Evolutionary conservation across 306 rosid genomes (phyloP), one percentile per base, ranked within the genome.

Genomic region (Cajanus cajan): DNA sequence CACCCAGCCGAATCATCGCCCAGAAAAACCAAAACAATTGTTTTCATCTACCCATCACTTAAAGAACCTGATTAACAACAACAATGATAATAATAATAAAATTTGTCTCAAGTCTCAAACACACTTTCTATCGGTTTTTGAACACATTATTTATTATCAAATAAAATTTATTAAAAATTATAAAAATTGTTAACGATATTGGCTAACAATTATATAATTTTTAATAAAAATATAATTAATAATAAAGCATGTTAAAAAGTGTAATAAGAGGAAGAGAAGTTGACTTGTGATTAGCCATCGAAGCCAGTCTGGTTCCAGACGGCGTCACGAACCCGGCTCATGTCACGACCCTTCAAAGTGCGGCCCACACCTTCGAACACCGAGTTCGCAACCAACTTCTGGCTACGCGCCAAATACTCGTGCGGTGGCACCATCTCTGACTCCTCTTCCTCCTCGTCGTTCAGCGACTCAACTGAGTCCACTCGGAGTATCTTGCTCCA

Each of bases 281-380:
- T n/a, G n/a, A n/a, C n/a, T n/a, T n/a, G n/a, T 0, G 4, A 2
- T 87, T 41, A 94, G 3, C 99, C 99, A 58, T 95, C 83, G 67
- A 95, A 93, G 74, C 99, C 99, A 87, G 99, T 95, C 63, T 89
- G 98, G 51, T 92, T 95, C 99, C 99, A 95, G 0, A 95, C 99
- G 0, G 99, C 97, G 13, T 93, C 99, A 0, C 99, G 88, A 74
- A 95, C 98, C 88, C 94, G 88, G 36, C 96, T 87, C 98, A 95
- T 25, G 87, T 95, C 99, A 8, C 99, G 90, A 1, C 99, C 99
- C 83, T 95, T 95, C 54, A 95, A 78, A 19, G 99, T 95, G 36
- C 99, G 88, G 14, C 99, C 99, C 6, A 93, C 98, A 0, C 99
- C 99, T 61, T 93, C 99, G 57, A 95, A 91, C 13, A 95, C 94